Conservation (phyloP, 2,329 filamentous ascomycete species). For the Lithohypha guttulata region DNA sequence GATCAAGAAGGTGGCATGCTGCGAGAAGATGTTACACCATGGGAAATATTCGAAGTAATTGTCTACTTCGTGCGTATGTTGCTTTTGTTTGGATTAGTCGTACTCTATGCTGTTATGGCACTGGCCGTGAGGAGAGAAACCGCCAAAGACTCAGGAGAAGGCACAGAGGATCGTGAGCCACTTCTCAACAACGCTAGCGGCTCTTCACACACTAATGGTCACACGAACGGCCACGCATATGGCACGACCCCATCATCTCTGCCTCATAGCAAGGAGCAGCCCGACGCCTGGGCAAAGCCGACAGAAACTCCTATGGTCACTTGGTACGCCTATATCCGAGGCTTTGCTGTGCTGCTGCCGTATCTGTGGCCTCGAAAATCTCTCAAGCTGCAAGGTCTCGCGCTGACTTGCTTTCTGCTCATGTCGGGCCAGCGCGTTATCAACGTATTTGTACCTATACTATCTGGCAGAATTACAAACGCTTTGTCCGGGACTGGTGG, state of each 20-base stretch:
- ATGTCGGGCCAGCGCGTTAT: conserved; percentile 71
- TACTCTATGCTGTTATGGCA: conserved; percentile 51
- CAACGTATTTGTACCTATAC: conserved; percentile 74
- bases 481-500: conserved; percentile 52
- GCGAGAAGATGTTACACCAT: conserved; percentile 30
- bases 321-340: conserved; percentile 92
- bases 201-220: conserved; percentile 31
- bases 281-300: conserved; percentile 66
- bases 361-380: conserved; percentile 92
- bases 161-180: conserved; percentile 34
- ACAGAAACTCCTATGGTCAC: conserved; percentile 74
- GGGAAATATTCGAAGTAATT: conserved; percentile 33
- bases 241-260: conserved; percentile 38
- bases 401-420: conserved; percentile 70
- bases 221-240: conserved; percentile 40
- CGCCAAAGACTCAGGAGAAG: conserved; percentile 31
- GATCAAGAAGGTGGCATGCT: conserved; percentile 35
- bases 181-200: conserved; percentile 30
- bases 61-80: conserved; percentile 60
- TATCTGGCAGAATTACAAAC: conserved; percentile 71
- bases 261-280: conserved; percentile 23
- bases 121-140: conserved; percentile 27
- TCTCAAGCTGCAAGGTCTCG: conserved; percentile 60
- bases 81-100: conserved; percentile 49
- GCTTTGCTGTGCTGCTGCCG: conserved; percentile 88